Percentiles rank a stretch among this genome's conserved stretches.
phyloP scores from a whole-genome alignment of 768 basidiomycete genomes.

The Collybia sp. region DNA sequence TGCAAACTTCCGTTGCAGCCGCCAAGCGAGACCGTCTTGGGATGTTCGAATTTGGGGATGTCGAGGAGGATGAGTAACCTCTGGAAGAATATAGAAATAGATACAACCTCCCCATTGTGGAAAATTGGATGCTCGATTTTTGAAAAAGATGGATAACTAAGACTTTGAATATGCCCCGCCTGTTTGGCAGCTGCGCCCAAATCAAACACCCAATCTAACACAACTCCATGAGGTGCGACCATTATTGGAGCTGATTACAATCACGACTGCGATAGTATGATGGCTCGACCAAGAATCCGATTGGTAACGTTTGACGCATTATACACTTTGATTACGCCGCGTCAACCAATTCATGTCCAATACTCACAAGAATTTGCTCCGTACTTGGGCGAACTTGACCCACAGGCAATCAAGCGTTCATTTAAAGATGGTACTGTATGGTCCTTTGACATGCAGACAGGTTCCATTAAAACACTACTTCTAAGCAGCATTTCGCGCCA shows the following conservation, averaged over 20 bases:
- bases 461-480: slow-evolving; percentile 2
- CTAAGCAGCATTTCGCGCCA: slow-evolving; percentile 30
- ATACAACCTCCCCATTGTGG: background rate
- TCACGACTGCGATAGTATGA: background rate
- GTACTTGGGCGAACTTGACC: slow-evolving; percentile 57
- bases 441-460: background rate
- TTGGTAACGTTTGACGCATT: slow-evolving; percentile 78
- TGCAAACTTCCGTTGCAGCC: slow-evolving; percentile 53
- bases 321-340: slow-evolving; percentile 70
- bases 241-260: background rate
- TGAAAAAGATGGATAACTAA: too few species aligned
- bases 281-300: slow-evolving; percentile 30
- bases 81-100: background rate
- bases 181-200: too few species aligned
- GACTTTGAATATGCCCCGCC: too few species aligned
- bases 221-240: background rate
- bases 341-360: slow-evolving; percentile 60
- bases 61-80: slow-evolving; percentile 68
- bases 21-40: slow-evolving; percentile 77
- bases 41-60: slow-evolving; percentile 91
- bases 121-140: background rate
- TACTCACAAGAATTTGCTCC: slow-evolving; percentile 65
- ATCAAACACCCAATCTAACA: too few species aligned
- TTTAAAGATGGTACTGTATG: slow-evolving; percentile 49
- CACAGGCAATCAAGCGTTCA: slow-evolving; percentile 45